These are phyloP conservation scores for Podaxis sp. DNA, from an alignment of 768 basidiomycete genomes.

Conservation along the genomic window DNA sequence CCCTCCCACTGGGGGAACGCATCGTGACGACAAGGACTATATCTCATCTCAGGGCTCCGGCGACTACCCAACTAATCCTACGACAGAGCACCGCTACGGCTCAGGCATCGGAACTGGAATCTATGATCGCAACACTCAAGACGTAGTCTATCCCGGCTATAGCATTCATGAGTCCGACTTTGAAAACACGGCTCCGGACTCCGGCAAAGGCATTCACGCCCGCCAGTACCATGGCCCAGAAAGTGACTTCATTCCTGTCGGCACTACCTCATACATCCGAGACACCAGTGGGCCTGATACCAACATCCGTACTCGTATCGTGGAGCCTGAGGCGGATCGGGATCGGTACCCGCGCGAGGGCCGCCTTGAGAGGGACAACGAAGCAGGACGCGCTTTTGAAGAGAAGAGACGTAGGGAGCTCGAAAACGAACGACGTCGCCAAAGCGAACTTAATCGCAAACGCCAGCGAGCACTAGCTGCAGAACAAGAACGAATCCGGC, in stretches of 20 bases:
- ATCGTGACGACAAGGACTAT: not conserved
- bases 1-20: not conserved
- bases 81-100: not conserved
- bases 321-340: not conserved
- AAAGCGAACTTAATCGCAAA: not conserved
- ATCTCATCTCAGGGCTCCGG: not conserved
- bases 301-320: not conserved
- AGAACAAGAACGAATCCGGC: not conserved
- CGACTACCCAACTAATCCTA: constrained; percentile 1
- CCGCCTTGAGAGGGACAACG: too few species aligned
- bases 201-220: constrained; percentile 9
- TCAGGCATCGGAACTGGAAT: not conserved
- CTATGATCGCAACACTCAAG: not conserved
- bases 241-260: not conserved
- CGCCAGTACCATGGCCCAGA: not conserved
- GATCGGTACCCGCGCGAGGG: not conserved
- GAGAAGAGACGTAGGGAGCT: not conserved
- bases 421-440: not conserved
- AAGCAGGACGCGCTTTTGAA: not conserved
- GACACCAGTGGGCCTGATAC: not conserved
- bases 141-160: not conserved
- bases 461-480: not conserved
- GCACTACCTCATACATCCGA: not conserved
- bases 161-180: constrained; percentile 4
- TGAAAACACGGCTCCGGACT: not conserved